Evolutionary conservation across 1,139 yeast species (phyloP).

Genomic region (Yamadazyma blattariae): DNA sequence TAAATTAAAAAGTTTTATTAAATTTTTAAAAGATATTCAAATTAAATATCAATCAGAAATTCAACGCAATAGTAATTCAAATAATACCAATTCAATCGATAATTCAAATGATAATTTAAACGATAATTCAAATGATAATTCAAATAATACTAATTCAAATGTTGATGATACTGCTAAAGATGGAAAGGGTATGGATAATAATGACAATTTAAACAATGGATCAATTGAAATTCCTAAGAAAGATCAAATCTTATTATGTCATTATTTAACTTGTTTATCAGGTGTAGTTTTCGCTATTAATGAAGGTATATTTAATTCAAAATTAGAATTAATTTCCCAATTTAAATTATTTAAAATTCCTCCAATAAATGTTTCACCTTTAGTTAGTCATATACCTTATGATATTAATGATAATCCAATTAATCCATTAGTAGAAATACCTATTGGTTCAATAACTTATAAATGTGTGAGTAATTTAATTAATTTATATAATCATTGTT

Average conservation of each 20-base stretch:
- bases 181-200: neutral
- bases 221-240: too few relatives aligned
- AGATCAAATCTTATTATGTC: slow-evolving; percentile 21
- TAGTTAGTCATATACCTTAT: slow-evolving; percentile 40
- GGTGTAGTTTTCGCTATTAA: slow-evolving; percentile 50
- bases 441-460: slow-evolving; percentile 24
- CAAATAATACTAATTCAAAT: too few relatives aligned
- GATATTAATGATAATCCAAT: slow-evolving; percentile 33
- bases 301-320: slow-evolving; percentile 41
- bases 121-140: too few relatives aligned
- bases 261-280: slow-evolving; percentile 35
- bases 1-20: slow-evolving; percentile 26
- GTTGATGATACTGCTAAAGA: neutral
- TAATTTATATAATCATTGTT: slow-evolving; percentile 34
- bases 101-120: too few relatives aligned
- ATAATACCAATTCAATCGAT: too few relatives aligned
- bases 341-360: slow-evolving; percentile 36
- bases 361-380: slow-evolving; percentile 30
- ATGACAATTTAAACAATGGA: neutral
- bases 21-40: slow-evolving; percentile 14
- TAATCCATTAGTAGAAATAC: slow-evolving; percentile 30
- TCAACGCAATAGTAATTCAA: too few relatives aligned
- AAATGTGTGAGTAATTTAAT: slow-evolving; percentile 38
- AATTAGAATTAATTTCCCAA: slow-evolving; percentile 41
- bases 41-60: neutral